phyloP scores from a whole-genome alignment of 2,329 filamentous ascomycete genomes.

The Cladosporium velox region DNA sequence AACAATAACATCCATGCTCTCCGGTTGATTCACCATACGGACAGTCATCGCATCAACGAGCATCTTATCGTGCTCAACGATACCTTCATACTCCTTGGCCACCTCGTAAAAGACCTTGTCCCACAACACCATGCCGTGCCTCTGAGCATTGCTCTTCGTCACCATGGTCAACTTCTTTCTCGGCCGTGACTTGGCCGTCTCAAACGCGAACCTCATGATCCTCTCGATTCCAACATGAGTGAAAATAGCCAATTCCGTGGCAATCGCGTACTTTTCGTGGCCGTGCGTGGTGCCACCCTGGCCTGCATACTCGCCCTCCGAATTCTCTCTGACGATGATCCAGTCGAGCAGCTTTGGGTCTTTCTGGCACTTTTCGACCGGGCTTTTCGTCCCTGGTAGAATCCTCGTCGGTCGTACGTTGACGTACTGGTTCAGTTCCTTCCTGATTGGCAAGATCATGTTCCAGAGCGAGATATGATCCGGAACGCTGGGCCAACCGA shows the following conservation, averaged over 20 bases:
- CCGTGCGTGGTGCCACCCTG: conserved; percentile 49
- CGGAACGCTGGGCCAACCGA: conserved; percentile 63
- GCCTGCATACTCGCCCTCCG: conserved; percentile 52
- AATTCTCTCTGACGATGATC: conserved; percentile 52
- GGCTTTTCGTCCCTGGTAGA: conserved; percentile 44
- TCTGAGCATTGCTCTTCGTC: conserved; percentile 52
- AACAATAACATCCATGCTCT: conserved; percentile 50
- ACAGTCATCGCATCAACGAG: conserved; percentile 54
- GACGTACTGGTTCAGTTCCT: conserved; percentile 68
- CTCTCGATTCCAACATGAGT: conserved; percentile 48
- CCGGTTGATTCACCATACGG: conserved; percentile 50
- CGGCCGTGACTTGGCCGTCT: conserved; percentile 46
- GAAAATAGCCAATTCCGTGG: conserved; percentile 52
- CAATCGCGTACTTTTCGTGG: conserved; percentile 43
- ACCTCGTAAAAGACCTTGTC: conserved; percentile 51
- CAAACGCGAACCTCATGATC: conserved; percentile 53
- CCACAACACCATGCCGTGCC: conserved; percentile 54
- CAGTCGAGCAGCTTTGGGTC: conserved; percentile 46
- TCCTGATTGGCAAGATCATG: conserved; percentile 66
- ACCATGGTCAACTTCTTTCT: conserved; percentile 53
- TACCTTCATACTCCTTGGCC: conserved; percentile 48
- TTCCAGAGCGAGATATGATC: conserved; percentile 70
- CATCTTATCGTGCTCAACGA: conserved; percentile 51
- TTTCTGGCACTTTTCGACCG: conserved; percentile 40
- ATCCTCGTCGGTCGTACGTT: conserved; percentile 61